phyloP scores from a whole-genome alignment of 352 stramenopile genomes.

The Phytophthora megakarya region DNA sequence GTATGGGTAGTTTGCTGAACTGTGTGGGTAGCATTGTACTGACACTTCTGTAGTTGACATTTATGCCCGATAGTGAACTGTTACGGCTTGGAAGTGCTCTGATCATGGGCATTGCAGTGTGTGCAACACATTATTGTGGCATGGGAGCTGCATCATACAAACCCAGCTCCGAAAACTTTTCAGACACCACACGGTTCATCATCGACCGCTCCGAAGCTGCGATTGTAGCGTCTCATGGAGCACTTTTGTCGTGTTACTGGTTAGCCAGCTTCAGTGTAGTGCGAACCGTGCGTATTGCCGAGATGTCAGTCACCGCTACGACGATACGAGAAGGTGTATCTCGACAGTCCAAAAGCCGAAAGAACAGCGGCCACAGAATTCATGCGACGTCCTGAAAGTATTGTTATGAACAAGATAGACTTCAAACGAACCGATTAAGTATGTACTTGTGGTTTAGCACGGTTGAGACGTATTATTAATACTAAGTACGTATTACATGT shows the following conservation, averaged over 20 bases:
- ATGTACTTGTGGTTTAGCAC: too few relatives aligned
- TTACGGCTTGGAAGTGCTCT: conserved; percentile 56
- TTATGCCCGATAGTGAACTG: conserved; percentile 52
- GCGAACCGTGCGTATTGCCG: conserved; percentile 25
- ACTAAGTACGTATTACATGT: not conserved
- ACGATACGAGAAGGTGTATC: conserved; percentile 30
- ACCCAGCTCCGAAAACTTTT: conserved; percentile 40
- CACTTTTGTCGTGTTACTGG: conserved; percentile 60
- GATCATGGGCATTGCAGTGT: conserved; percentile 67
- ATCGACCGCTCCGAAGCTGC: conserved; percentile 39
- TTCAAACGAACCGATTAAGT: not conserved
- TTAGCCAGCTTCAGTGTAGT: conserved; percentile 44
- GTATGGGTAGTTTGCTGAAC: not conserved
- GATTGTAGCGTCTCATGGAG: conserved; percentile 45
- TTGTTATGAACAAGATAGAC: not conserved
- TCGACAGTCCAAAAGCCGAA: conserved; percentile 17
- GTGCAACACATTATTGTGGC: conserved; percentile 60
- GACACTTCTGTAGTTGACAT: conserved; percentile 47
- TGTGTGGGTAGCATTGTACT: not conserved
- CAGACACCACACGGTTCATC: conserved; percentile 34
- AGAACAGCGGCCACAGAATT: conserved; percentile 20
- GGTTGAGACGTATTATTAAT: not conserved
- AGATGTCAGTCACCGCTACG: conserved; percentile 23
- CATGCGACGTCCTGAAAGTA: not conserved
- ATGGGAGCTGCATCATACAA: conserved; percentile 49